A percentile compares a stretch with the other conserved stretches of the same genome.
phyloP scores from a whole-genome alignment of 2,329 filamentous ascomycete species.

The Sarocladiaceae sp. region DNA sequence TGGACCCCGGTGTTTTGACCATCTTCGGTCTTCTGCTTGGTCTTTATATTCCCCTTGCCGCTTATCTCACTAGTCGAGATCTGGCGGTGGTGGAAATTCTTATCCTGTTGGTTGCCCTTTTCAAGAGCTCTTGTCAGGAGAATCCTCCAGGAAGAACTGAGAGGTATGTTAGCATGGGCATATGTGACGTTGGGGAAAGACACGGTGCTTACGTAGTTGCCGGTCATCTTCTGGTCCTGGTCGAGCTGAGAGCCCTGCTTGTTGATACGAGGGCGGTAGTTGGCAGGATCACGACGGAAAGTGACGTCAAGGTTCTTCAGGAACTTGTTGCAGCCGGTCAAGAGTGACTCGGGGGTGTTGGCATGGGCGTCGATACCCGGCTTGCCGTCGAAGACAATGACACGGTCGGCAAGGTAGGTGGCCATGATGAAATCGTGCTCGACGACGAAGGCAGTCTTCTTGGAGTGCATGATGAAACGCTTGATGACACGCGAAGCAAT shows the following conservation, averaged over 20 bases:
- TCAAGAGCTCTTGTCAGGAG: constrained; percentile 50
- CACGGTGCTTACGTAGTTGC: constrained; percentile 80
- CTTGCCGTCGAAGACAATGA: constrained; percentile 96
- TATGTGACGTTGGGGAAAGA: constrained; percentile 1
- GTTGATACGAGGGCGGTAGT: constrained; percentile 97
- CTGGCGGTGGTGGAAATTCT: constrained; percentile 14
- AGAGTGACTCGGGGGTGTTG: constrained; percentile 83
- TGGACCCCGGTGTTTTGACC: constrained; percentile 15
- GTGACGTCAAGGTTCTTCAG: constrained; percentile 96
- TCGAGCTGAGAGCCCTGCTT: constrained; percentile 94
- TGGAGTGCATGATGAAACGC: constrained; percentile 99
- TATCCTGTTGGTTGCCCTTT: constrained; percentile 43
- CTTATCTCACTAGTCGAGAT: background rate
- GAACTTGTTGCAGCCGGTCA: constrained; percentile 96
- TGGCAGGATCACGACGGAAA: constrained; percentile 95
- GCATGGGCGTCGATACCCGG: constrained; percentile 85
- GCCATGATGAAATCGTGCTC: constrained; percentile 99
- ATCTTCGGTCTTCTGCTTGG: constrained; percentile 16
- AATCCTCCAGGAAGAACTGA: constrained; percentile 93
- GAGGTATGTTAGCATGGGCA: constrained; percentile 17
- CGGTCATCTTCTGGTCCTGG: constrained; percentile 90
- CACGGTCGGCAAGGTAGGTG: constrained; percentile 74
- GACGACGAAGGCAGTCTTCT: constrained; percentile 98
- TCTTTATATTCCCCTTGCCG: constrained; percentile 28
- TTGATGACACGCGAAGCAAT: constrained; percentile 97